Evolutionary conservation across 176 grass and related monocot species (phyloP), one percentile per base, ranked within the genome.

Genomic region (Phoenix roebelenii): DNA sequence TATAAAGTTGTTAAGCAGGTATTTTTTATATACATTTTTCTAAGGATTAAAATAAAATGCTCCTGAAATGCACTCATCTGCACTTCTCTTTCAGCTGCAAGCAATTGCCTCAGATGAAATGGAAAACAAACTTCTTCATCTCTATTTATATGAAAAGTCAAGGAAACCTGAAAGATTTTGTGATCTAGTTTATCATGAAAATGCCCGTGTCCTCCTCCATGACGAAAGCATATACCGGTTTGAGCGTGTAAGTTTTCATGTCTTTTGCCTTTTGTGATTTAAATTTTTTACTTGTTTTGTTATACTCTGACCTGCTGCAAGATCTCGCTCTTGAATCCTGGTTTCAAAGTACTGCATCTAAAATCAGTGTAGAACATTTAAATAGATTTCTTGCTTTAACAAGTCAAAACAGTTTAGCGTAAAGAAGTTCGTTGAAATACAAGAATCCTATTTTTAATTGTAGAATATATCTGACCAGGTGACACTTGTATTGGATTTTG

Each of bases 1-100:
- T 98, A 98, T 64, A 98, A 98, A 88, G 70, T 92, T 39, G 88
- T 85, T 74, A 98, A 98, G 54, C 93, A 98, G 93, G 93, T 85
- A 78, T 58, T 20, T 70, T 50, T 29, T 18, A 5, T 55, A 24
- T 10, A 44, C 50, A 18, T 12, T 44, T 68, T 2, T 68, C 3
- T 16, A 3, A 39, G 9, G 3, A 48, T 16, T 68, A 6, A 24
- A 55, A 44, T 12, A 44, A 44, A 44, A 44, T 44, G 35, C 35
- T 44, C 1, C 35, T 44, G 35, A 44, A 44, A 14, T 44, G 7
- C 35, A 62, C 72, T 78, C 12, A 73, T 63, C n/a, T 70, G n/a
- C 5, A 39, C 24, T 66, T 72, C 18, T 16, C 30, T 80, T 65
- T 48, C 93, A 98, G 93, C 93, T 98, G 83, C 84, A 98, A 89